Evolutionary conservation across 306 rosid species (phyloP).

Genomic region (Senna tora): DNA sequence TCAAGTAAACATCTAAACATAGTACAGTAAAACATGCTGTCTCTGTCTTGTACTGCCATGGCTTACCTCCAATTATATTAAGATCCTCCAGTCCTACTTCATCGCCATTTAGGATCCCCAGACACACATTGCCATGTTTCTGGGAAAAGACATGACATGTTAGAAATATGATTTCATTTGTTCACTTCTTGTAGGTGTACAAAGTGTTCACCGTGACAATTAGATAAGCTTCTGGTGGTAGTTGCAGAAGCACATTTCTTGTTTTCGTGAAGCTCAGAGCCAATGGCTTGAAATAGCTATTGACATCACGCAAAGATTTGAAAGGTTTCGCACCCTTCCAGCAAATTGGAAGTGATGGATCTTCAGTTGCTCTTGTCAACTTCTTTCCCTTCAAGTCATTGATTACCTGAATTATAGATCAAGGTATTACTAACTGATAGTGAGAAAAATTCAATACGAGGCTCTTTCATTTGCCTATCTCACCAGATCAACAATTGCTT

Average conservation of each 20-base stretch:
- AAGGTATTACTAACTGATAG: conserved; percentile 14
- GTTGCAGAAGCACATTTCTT: conserved; percentile 46
- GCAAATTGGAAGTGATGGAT: conserved; percentile 62
- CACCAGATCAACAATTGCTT: conserved; percentile 54
- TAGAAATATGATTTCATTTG: conserved; percentile 31
- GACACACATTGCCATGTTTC: conserved; percentile 66
- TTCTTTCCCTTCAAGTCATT: conserved; percentile 60
- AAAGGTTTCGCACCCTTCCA: conserved; percentile 79
- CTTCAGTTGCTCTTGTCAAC: conserved; percentile 48
- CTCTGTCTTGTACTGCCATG: neutral
- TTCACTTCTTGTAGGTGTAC: neutral
- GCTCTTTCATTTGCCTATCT: conserved; percentile 27
- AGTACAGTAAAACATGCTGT: neutral
- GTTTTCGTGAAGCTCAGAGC: conserved; percentile 51
- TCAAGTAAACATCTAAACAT: neutral
- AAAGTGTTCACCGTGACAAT: conserved; percentile 53
- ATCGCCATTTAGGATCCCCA: conserved; percentile 70
- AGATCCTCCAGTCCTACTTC: conserved; percentile 53
- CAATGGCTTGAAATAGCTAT: conserved; percentile 58
- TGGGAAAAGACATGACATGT: conserved; percentile 39
- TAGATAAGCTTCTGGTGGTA: conserved; percentile 69
- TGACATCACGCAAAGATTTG: conserved; percentile 54
- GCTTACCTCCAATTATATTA: conserved; percentile 74
- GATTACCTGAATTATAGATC: conserved; percentile 51
- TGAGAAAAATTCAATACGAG: neutral